phyloP scores from a whole-genome alignment of 2,329 filamentous ascomycete genomes.

The Ramichloridium luteum region DNA sequence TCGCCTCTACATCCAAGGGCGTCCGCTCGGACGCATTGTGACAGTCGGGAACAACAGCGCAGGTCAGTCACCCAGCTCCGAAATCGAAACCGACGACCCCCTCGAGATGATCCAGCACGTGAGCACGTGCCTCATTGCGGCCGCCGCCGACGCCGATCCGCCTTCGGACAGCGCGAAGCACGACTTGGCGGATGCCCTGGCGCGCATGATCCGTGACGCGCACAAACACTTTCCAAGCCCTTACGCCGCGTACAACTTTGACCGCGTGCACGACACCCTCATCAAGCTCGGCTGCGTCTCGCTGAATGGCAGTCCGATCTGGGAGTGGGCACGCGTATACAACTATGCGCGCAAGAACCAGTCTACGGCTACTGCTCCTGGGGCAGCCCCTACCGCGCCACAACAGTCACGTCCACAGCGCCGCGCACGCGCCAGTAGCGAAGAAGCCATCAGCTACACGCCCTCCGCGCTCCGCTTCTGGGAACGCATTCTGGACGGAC shows the following conservation, averaged over 20 bases:
- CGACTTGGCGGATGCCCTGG: neutral
- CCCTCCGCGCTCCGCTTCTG: neutral
- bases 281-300: neutral
- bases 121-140: no score
- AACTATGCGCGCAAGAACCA: neutral
- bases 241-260: neutral
- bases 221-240: neutral
- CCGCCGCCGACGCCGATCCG: no score
- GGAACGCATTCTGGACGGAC: neutral
- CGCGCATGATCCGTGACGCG: constrained; percentile 2
- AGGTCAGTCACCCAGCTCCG: no score
- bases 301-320: neutral
- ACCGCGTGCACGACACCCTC: neutral
- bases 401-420: no score
- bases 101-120: no score
- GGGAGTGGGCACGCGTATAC: neutral
- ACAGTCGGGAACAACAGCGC: neutral
- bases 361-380: no score
- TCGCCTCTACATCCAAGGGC: no score
- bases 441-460: neutral
- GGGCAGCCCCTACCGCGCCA: no score
- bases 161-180: no score
- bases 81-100: no score
- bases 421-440: no score
- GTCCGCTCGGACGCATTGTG: no score